Conservation (phyloP, 176 grass and related monocot genomes). For the Triticum urartu region DNA sequence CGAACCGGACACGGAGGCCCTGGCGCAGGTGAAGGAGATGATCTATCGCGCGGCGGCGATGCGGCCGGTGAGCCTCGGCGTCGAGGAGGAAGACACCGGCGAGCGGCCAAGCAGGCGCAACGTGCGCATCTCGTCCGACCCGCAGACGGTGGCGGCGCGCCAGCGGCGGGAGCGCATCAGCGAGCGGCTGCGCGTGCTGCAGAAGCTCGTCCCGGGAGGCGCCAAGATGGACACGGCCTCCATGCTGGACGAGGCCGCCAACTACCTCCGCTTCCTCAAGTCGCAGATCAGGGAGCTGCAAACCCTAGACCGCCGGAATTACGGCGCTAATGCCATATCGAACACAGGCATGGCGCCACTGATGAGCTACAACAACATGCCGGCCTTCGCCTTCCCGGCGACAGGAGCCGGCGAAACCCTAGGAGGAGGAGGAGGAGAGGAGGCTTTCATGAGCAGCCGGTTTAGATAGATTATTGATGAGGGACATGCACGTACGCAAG, state of each 20-base stretch:
- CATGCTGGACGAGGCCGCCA: constrained; percentile 90
- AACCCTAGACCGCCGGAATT: constrained; percentile 58
- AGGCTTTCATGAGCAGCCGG: constrained; percentile 19
- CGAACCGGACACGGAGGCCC: constrained; percentile 76
- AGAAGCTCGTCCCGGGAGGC: constrained; percentile 80
- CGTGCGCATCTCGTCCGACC: constrained; percentile 77
- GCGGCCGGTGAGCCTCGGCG: constrained; percentile 53
- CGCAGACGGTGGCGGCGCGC: constrained; percentile 77
- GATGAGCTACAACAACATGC: constrained; percentile 22
- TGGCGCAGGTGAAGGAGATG: constrained; percentile 88
- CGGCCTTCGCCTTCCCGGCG: constrained; percentile 27
- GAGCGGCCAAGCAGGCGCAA: constrained; percentile 69
- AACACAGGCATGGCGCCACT: background rate
- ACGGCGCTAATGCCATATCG: background rate
- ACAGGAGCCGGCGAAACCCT: constrained; percentile 49
- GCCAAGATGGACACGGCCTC: constrained; percentile 88
- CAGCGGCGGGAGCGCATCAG: constrained; percentile 75
- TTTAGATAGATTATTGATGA: constrained; percentile 23
- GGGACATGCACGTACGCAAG: constrained; percentile 25
- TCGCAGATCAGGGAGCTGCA: constrained; percentile 69
- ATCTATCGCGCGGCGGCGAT: constrained; percentile 77
- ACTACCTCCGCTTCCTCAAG: constrained; percentile 84
- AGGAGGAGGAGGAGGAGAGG: constrained; percentile 5
- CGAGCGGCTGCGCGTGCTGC: constrained; percentile 69
- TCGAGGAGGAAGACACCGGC: constrained; percentile 24